phyloP scores from a whole-genome alignment of 495 filamentous ascomycete species.

The Aspergillus biplanus region DNA sequence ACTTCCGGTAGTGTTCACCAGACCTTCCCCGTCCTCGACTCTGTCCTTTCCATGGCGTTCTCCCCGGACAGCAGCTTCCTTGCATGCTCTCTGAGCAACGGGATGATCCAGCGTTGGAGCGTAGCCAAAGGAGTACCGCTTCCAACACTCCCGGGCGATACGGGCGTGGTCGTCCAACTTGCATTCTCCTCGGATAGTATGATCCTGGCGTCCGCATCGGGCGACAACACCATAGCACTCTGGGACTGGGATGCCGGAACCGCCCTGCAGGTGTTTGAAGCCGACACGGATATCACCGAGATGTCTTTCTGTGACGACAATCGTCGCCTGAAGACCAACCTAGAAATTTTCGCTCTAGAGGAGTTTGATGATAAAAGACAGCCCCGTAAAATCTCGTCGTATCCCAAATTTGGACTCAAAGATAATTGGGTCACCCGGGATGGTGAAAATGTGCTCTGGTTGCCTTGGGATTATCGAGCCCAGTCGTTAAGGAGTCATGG shows the following conservation, averaged over 20 bases:
- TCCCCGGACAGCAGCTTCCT: slow-evolving; percentile 25
- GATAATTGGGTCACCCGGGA: neutral
- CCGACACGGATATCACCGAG: neutral
- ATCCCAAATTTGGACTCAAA: neutral
- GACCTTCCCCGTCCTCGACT: neutral
- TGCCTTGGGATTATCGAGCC: neutral
- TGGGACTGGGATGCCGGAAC: neutral
- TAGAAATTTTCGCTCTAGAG: neutral
- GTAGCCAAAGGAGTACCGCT: neutral
- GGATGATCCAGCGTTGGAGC: neutral
- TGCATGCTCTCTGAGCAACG: slow-evolving; percentile 14
- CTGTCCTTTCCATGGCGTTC: neutral
- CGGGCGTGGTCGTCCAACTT: neutral
- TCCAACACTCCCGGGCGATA: neutral
- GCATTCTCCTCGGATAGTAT: neutral
- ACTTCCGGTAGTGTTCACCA: neutral
- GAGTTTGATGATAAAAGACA: neutral
- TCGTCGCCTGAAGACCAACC: neutral
- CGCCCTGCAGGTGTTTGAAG: neutral
- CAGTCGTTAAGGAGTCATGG: neutral
- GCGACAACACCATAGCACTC: neutral
- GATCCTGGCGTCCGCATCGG: neutral
- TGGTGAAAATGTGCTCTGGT: neutral
- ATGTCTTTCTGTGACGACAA: neutral
- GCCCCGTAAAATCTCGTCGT: neutral